These are phyloP conservation scores for Ceratobasidium sp. DNA, from an alignment of 1,284 basidiomycete species.

Conservation along the genomic window DNA sequence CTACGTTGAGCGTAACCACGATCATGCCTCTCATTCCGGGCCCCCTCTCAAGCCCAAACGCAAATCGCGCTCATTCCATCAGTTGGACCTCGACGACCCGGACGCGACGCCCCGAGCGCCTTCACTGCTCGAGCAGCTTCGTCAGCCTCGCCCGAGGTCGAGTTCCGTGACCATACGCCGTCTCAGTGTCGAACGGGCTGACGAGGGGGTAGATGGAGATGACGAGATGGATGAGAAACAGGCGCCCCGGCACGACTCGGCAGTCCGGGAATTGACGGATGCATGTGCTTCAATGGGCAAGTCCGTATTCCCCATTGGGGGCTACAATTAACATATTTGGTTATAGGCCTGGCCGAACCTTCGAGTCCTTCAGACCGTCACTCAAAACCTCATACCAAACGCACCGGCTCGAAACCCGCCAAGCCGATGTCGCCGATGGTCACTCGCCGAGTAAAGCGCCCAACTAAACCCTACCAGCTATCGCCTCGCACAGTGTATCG, in stretches of 20 bases:
- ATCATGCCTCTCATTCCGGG: background rate
- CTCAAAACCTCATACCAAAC: background rate
- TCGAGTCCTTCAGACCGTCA: conserved; percentile 4
- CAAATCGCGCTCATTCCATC: background rate
- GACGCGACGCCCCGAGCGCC: background rate
- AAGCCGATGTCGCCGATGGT: background rate
- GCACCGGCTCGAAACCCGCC: background rate
- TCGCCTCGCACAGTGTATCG: conserved; percentile 13
- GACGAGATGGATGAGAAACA: conserved; percentile 5
- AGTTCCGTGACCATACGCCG: conserved; percentile 2
- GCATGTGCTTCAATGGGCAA: conserved; percentile 15
- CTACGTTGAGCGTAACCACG: background rate
- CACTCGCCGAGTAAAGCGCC: background rate
- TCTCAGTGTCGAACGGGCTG: background rate
- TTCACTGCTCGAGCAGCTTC: conserved; percentile 16
- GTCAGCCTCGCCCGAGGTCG: background rate
- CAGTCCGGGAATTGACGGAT: background rate
- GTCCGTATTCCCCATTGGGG: background rate
- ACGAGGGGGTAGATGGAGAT: background rate
- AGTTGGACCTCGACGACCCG: background rate
- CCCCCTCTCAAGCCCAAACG: conserved; percentile 3
- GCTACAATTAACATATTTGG: background rate
- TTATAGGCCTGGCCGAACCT: background rate
- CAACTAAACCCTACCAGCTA: conserved; percentile 1
- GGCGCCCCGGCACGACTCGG: background rate